Evolutionary conservation across 139 green algal genomes (phyloP).

Genomic region (Trebouxia sp.): DNA sequence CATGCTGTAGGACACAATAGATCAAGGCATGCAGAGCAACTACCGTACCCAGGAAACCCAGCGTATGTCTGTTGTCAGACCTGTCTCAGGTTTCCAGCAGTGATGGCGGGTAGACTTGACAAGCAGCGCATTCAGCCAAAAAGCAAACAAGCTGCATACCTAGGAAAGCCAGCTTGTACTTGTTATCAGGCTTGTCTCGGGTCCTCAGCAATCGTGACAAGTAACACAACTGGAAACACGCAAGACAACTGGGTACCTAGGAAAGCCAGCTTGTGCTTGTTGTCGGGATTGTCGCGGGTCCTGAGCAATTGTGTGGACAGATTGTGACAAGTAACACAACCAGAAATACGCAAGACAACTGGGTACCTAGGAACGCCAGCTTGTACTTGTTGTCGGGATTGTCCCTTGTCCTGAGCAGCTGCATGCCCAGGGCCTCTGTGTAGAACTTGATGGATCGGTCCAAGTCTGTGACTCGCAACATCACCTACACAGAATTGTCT

Average conservation of each 20-base stretch:
- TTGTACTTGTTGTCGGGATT: conserved; percentile 83
- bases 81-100: conserved; percentile 73
- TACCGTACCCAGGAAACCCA: too few relatives aligned
- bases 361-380: conserved; percentile 55
- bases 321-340: too few relatives aligned
- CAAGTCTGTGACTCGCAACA: conserved; percentile 88
- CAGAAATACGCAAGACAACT: too few relatives aligned
- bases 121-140: not conserved
- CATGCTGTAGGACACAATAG: conserved; percentile 77
- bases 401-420: conserved; percentile 69
- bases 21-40: conserved; percentile 80
- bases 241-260: not conserved
- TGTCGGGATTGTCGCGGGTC: conserved; percentile 76
- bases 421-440: conserved; percentile 76
- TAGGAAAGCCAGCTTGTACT: conserved; percentile 58
- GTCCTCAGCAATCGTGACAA: conserved; percentile 71
- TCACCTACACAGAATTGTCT: conserved; percentile 66
- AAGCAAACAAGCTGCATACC: not conserved
- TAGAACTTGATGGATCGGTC: conserved; percentile 86
- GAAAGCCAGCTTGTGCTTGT: conserved; percentile 63
- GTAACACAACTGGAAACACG: not conserved
- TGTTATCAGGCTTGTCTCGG: conserved; percentile 79
- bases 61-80: conserved; percentile 74
- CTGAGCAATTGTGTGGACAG: conserved; percentile 77
- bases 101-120: too few relatives aligned